Evolutionary conservation across 2,329 filamentous ascomycete species (phyloP).

Genomic region (Exophiala sp.): DNA sequence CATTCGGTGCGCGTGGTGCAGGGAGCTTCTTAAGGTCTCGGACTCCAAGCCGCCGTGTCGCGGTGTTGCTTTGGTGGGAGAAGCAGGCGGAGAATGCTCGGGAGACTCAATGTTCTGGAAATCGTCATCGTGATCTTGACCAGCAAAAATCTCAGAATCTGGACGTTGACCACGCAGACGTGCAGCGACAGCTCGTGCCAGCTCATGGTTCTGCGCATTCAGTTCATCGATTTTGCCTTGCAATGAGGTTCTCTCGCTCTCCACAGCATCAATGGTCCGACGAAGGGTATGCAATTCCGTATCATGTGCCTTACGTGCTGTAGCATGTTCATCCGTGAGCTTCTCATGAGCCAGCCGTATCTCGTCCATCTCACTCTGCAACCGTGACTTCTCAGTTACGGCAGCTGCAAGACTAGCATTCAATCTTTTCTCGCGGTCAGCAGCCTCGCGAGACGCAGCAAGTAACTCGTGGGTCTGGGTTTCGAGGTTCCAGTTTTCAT

Average conservation of each 20-base stretch:
- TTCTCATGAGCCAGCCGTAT: conserved; percentile 75
- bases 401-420: conserved; percentile 66
- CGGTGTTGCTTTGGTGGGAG: conserved; percentile 86
- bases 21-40: conserved; percentile 89
- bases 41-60: conserved; percentile 86
- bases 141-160: conserved; percentile 38
- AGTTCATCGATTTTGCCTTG: conserved; percentile 86
- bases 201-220: conserved; percentile 82
- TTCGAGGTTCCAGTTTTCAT: conserved; percentile 97
- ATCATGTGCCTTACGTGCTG: conserved; percentile 77
- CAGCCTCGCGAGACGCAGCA: conserved; percentile 67
- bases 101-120: conserved; percentile 70
- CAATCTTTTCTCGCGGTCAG: conserved; percentile 79
- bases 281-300: conserved; percentile 81
- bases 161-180: conserved; percentile 66
- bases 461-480: conserved; percentile 84
- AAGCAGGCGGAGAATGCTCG: conserved; percentile 85
- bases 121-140: conserved; percentile 54
- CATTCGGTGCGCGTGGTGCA: conserved; percentile 91
- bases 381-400: conserved; percentile 69
- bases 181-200: conserved; percentile 76
- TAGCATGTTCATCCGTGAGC: conserved; percentile 74
- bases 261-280: conserved; percentile 71
- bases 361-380: conserved; percentile 88
- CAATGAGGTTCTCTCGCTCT: conserved; percentile 72